These are phyloP conservation scores for Achaetomium macrosporum DNA, from an alignment of 2,329 filamentous ascomycete genomes.

Conservation along the genomic window DNA sequence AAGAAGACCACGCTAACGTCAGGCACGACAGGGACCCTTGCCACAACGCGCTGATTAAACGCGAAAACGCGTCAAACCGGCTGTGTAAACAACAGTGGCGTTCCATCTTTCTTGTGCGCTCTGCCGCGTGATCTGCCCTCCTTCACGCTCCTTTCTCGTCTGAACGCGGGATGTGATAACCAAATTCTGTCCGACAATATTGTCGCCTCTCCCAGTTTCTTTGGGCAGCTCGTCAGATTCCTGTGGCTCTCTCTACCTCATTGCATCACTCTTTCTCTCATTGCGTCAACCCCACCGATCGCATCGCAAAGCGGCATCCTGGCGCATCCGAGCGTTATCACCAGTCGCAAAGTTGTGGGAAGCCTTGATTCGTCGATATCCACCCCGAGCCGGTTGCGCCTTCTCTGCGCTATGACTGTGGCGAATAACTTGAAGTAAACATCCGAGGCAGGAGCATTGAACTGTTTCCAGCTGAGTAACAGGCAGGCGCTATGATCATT, in stretches of 20 bases:
- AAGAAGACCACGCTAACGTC: slow-evolving; percentile 15
- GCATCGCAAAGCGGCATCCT: slow-evolving; percentile 16
- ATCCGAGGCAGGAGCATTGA: slow-evolving; percentile 14
- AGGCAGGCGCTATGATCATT: slow-evolving; percentile 15
- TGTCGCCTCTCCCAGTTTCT: neutral
- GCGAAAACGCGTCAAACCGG: slow-evolving; percentile 21
- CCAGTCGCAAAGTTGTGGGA: slow-evolving; percentile 3
- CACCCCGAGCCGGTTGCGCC: neutral
- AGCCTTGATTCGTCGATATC: neutral
- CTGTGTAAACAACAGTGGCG: slow-evolving; percentile 22
- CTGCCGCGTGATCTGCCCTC: slow-evolving; percentile 17
- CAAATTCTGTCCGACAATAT: neutral
- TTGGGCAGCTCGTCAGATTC: neutral
- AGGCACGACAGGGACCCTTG: slow-evolving; percentile 21
- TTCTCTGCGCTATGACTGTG: slow-evolving; percentile 16
- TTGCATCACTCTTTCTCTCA: neutral
- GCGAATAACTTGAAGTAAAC: slow-evolving; percentile 1
- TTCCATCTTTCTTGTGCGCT: slow-evolving; percentile 19
- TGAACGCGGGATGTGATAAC: slow-evolving; percentile 12
- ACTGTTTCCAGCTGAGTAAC: slow-evolving; percentile 2
- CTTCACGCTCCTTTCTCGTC: slow-evolving; percentile 2
- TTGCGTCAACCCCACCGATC: slow-evolving; percentile 20
- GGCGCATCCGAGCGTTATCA: slow-evolving; percentile 12
- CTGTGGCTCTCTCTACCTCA: slow-evolving; percentile 7
- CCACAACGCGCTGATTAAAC: slow-evolving; percentile 20